Evolutionary conservation across 2,329 filamentous ascomycete genomes (phyloP), one percentile per base, ranked within the genome.

Genomic region (Xylaria sp.): DNA sequence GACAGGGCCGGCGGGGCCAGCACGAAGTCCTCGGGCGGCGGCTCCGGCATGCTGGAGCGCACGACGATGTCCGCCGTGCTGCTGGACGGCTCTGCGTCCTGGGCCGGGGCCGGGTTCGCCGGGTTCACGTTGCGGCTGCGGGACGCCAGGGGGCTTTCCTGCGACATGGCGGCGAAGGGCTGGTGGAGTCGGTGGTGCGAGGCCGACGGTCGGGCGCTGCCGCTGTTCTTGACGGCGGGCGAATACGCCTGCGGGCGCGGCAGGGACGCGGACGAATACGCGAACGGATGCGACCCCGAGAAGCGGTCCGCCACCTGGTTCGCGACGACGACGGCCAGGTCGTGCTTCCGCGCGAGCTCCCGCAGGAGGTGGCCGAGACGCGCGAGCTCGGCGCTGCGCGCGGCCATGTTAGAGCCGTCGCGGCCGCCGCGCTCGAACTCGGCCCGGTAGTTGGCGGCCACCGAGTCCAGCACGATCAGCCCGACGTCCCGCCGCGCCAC

Each of bases 221-320:
- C 54, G 52, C 52, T 58, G 62, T 66, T 69, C 67, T 61, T 58
- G 54, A 66, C n/a, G 23, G 69, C 64, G 41, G 68, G 29, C n/a
- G 56, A 46, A 49, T 25, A 40, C 19, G 56, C 11, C 49, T 55
- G 53, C 33, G 57, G 40, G 11, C 19, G 54, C 3, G 46, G 15
- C 6, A 19, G 3, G 51, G 44, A 41, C 6, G 17, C 3, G 51
- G 44, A 41, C 8, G 38, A 48, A 3, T 43, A 29, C 6, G 53
- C 38, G 46, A 61, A 21, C 1, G 58, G 54, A 13, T 53, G 53
- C 11, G 64, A 17, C 17, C 29, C 38, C 1, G 66, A 51, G 69
- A 99, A 96, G 4, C 93, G 89, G 77, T 99, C 95, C 5, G 92
- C 91, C 29, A 99, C 94, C 76, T 99, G 95, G 73, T 99, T 99